phyloP scores from a whole-genome alignment of 129 eudicot genomes.

The Escallonia herrerae region DNA sequence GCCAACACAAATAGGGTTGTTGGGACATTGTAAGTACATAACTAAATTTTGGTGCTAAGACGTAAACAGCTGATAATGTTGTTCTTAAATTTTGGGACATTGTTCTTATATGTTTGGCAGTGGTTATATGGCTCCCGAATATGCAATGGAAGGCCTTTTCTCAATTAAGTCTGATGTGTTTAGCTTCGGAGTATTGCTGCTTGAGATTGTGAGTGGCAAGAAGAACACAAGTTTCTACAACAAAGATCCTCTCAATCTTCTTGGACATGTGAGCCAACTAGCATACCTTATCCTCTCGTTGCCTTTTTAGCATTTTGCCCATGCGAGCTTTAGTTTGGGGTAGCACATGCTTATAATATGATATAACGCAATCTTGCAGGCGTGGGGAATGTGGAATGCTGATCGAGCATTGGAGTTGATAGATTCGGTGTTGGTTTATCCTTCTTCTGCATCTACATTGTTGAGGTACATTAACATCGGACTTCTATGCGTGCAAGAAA shows the following conservation, averaged over 20 bases:
- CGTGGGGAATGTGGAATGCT: slow-evolving; percentile 17
- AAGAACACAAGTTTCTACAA: slow-evolving; percentile 17
- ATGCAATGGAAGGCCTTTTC: slow-evolving; percentile 13
- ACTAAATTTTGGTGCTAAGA: neutral
- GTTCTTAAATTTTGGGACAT: too few relatives aligned
- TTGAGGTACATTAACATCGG: slow-evolving; percentile 14
- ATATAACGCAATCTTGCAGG: neutral
- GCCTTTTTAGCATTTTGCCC: neutral
- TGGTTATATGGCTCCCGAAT: slow-evolving; percentile 9
- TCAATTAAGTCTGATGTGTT: slow-evolving; percentile 15
- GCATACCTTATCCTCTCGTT: neutral
- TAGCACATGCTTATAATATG: too few relatives aligned
- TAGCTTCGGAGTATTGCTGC: slow-evolving; percentile 18
- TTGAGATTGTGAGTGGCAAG: slow-evolving; percentile 17
- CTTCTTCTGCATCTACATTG: slow-evolving; percentile 1
- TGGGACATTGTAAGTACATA: slow-evolving; percentile 1
- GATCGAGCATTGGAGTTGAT: slow-evolving; percentile 3
- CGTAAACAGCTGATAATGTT: too few relatives aligned
- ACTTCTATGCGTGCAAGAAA: slow-evolving; percentile 18
- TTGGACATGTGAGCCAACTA: slow-evolving; percentile 14
- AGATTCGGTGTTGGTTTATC: slow-evolving; percentile 5
- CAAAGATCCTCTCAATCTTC: slow-evolving; percentile 12
- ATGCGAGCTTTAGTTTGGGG: neutral
- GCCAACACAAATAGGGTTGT: slow-evolving; percentile 34
- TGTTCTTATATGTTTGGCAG: neutral